phyloP scores from a whole-genome alignment of 768 basidiomycete genomes.

The Lactifluus piperatus region DNA sequence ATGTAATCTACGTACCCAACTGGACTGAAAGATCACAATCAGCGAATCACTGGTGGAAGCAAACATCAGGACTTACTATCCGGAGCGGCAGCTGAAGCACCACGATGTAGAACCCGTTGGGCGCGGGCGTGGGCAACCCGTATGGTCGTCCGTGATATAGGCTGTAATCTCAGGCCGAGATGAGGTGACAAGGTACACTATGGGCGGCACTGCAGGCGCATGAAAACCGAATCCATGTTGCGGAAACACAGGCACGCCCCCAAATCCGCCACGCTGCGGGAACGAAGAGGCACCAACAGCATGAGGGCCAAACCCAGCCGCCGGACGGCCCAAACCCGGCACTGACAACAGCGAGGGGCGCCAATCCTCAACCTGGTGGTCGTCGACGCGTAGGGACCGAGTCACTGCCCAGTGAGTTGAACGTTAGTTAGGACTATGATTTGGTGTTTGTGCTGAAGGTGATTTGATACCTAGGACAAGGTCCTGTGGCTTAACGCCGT shows the following conservation, averaged over 20 bases:
- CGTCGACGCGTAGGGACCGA: slow-evolving; percentile 3
- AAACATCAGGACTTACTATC: slow-evolving; percentile 7
- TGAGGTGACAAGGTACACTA: slow-evolving; percentile 20
- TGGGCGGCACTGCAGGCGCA: background rate
- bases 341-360: background rate
- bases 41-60: background rate
- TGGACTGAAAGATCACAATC: slow-evolving; percentile 4
- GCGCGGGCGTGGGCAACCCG: slow-evolving; percentile 14
- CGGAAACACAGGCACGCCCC: background rate
- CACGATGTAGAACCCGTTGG: slow-evolving; percentile 15
- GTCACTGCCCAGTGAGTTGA: slow-evolving; percentile 6
- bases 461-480: slow-evolving; percentile 7
- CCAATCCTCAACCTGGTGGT: slow-evolving; percentile 16
- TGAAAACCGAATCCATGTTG: slow-evolving; percentile 5
- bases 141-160: slow-evolving; percentile 19
- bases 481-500: slow-evolving; percentile 12
- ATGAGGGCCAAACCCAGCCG: background rate
- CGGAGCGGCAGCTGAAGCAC: slow-evolving; percentile 16
- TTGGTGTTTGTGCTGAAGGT: background rate
- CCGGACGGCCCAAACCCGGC: background rate
- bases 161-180: slow-evolving; percentile 1
- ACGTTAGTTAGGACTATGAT: background rate
- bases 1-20: slow-evolving; percentile 15
- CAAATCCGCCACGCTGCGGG: background rate
- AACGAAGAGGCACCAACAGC: background rate